These are phyloP conservation scores for Fusarium nisikadoi DNA, from an alignment of 2,329 filamentous ascomycete species.

Conservation along the genomic window DNA sequence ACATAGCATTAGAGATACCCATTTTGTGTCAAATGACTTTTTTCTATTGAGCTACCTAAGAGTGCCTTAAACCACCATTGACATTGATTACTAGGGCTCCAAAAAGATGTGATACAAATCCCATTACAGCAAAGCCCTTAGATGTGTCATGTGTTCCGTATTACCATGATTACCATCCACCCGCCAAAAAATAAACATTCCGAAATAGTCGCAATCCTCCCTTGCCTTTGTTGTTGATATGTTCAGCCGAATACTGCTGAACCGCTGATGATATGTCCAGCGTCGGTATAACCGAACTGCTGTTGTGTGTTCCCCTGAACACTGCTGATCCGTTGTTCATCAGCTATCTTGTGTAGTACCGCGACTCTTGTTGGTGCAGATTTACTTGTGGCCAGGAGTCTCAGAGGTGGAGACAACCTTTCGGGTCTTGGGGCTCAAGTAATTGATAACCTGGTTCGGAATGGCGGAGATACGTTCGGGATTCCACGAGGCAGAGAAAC, in stretches of 20 bases:
- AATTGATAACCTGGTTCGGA: not conserved
- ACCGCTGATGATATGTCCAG: not conserved
- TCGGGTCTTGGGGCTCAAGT: not conserved
- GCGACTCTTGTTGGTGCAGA: not conserved
- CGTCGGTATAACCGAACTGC: rapidly evolving
- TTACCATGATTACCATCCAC: not conserved
- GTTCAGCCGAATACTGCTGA: too few relatives aligned
- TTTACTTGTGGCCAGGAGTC: not conserved
- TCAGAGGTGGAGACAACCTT: not conserved
- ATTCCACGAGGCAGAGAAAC: not conserved
- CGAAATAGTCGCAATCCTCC: not conserved
- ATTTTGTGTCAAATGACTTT: conserved; percentile 12
- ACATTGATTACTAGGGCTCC: not conserved
- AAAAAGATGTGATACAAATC: not conserved
- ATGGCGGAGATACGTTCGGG: rapidly evolving
- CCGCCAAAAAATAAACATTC: not conserved
- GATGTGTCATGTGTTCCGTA: not conserved
- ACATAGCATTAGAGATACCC: conserved; percentile 38
- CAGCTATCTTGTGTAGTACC: not conserved
- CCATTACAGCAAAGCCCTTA: not conserved
- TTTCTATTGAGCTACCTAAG: not conserved
- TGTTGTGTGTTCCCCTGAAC: not conserved
- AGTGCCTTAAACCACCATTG: not conserved
- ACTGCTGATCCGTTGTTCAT: not conserved
- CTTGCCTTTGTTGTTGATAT: not conserved